Percentiles rank a stretch among this genome's conserved stretches.
phyloP scores from a whole-genome alignment of 2,329 filamentous ascomycete genomes.

The Davidsoniella neocaledoniae region DNA sequence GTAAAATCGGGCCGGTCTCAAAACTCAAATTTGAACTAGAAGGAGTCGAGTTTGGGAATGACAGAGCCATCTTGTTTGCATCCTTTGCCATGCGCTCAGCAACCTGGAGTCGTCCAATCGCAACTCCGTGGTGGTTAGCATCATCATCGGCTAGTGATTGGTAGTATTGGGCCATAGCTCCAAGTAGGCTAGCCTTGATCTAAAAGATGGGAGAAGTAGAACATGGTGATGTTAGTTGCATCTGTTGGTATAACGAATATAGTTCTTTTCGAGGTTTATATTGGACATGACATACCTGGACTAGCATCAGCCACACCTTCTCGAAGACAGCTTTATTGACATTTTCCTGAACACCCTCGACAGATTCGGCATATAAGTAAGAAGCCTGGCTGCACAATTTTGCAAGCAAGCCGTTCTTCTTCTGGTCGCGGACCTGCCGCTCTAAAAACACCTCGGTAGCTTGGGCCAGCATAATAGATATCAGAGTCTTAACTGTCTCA shows the following conservation, averaged over 20 bases:
- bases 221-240: too few species aligned
- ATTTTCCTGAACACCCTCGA: conserved; percentile 84
- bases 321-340: conserved; percentile 84
- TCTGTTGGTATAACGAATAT: background rate
- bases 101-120: conserved; percentile 65
- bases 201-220: conserved; percentile 17
- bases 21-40: conserved; percentile 67
- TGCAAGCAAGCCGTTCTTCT: conserved; percentile 80
- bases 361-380: conserved; percentile 71
- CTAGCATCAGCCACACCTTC: conserved; percentile 75
- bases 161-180: conserved; percentile 80
- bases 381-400: conserved; percentile 86
- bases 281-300: conserved; percentile 44
- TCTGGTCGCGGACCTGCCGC: conserved; percentile 82
- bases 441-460: conserved; percentile 95
- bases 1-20: conserved; percentile 57
- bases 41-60: conserved; percentile 65
- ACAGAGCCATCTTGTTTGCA: conserved; percentile 56
- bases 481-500: conserved; percentile 89
- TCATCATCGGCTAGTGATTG: conserved; percentile 86
- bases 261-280: background rate
- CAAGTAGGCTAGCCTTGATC: conserved; percentile 68
- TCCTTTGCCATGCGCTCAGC: conserved; percentile 67
- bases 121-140: conserved; percentile 68
- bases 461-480: conserved; percentile 84